These are phyloP conservation scores for Tolypocladium nubicola DNA, from an alignment of 2,329 filamentous ascomycete genomes.

Conservation along the genomic window DNA sequence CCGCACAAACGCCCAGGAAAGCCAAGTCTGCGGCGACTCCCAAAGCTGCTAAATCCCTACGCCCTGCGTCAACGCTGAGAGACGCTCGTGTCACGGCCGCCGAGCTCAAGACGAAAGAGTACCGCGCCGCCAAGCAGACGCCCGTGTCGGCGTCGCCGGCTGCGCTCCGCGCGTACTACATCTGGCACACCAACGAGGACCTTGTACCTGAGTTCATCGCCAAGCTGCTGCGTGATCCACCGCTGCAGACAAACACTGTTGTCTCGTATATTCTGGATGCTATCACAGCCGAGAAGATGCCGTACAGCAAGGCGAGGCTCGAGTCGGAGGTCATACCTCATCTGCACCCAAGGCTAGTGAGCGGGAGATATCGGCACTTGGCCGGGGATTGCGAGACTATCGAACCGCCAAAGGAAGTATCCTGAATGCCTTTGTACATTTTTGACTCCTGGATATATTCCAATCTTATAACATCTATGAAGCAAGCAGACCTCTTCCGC, in stretches of 20 bases:
- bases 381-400: conserved; percentile 10
- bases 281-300: conserved; percentile 38
- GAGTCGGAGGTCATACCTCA: conserved; percentile 29
- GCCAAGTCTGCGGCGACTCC: neutral
- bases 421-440: neutral
- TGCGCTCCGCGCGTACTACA: conserved; percentile 46
- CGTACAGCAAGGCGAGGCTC: conserved; percentile 36
- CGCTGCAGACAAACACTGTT: conserved; percentile 46
- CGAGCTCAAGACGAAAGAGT: conserved; percentile 25
- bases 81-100: conserved; percentile 34
- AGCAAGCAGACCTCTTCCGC: conserved; percentile 42
- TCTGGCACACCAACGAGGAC: conserved; percentile 48
- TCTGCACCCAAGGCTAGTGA: conserved; percentile 14
- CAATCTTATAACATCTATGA: conserved; percentile 14
- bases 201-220: conserved; percentile 41
- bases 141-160: conserved; percentile 15
- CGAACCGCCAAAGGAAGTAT: neutral
- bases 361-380: conserved; percentile 16
- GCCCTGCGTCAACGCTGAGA: neutral
- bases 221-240: conserved; percentile 46
- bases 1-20: neutral
- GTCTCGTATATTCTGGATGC: conserved; percentile 47
- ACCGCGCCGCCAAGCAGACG: conserved; percentile 18
- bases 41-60: conserved; percentile 5
- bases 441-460: neutral